Conservation (phyloP, 768 basidiomycete genomes). For the Suillus ampliporus region DNA sequence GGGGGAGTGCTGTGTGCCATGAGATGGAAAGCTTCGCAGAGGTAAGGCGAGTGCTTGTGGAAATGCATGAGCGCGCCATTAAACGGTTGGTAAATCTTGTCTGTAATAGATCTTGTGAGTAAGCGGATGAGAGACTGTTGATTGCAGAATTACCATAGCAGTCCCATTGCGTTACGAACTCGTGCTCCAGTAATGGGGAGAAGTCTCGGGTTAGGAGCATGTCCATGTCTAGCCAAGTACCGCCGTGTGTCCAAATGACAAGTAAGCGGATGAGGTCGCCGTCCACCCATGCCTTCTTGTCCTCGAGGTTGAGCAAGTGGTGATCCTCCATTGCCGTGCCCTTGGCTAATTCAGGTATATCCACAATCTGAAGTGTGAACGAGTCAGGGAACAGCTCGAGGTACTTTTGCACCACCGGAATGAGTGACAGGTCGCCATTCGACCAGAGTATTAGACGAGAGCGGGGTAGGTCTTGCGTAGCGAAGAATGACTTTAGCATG, state of each 20-base stretch:
- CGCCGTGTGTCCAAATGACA: slow-evolving; percentile 87
- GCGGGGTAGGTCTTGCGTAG: slow-evolving; percentile 75
- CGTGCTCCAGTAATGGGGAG: slow-evolving; percentile 85
- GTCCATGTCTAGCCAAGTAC: slow-evolving; percentile 98
- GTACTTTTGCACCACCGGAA: slow-evolving; percentile 67
- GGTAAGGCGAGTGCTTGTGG: slow-evolving; percentile 86
- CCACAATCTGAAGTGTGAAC: slow-evolving; percentile 70
- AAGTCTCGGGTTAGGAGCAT: slow-evolving; percentile 88
- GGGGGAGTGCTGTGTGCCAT: slow-evolving; percentile 82
- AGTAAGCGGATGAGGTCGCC: slow-evolving; percentile 89
- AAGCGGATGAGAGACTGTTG: neutral
- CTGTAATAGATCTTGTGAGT: slow-evolving; percentile 39
- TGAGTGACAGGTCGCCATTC: slow-evolving; percentile 71
- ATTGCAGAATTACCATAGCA: slow-evolving; percentile 76
- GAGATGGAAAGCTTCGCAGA: slow-evolving; percentile 95
- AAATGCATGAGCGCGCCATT: slow-evolving; percentile 98
- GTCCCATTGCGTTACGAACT: slow-evolving; percentile 99
- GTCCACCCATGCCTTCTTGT: slow-evolving; percentile 91
- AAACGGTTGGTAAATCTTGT: slow-evolving; percentile 75
- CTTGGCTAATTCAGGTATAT: slow-evolving; percentile 68
- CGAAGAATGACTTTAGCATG: slow-evolving; percentile 92
- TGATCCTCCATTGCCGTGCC: slow-evolving; percentile 80
- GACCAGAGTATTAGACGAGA: slow-evolving; percentile 91
- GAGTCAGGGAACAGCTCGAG: slow-evolving; percentile 67
- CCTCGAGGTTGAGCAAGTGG: slow-evolving; percentile 61